Evolutionary conservation across 345 rosid species (phyloP), one percentile per base, ranked within the genome.

Genomic region (Lepidium aucheri): DNA sequence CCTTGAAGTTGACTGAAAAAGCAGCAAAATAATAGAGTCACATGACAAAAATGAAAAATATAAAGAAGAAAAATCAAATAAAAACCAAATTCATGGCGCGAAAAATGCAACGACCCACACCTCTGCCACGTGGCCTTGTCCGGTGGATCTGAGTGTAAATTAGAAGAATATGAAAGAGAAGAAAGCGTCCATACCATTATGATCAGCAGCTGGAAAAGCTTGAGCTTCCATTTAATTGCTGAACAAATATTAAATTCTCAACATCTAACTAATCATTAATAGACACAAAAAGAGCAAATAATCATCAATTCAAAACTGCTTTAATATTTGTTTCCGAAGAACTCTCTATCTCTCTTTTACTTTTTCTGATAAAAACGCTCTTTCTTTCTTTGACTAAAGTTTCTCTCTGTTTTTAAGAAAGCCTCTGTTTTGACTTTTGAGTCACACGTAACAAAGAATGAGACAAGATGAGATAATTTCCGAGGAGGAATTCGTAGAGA

Each of bases 401-500:
- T 35, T 59, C 4, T 50, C 7, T 28, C 60, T 32, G 34, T 30
- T 28, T 56, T 13, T 33, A 61, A 42, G 54, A 61, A 35, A 52
- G 12, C 39, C 40, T 65, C 24, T 72, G n/a, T 55, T 64, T 8
- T 13, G 18, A 22, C 30, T 26, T 39, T 45, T 13, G n/a, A 56
- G 39, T 28, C 20, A 38, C 53, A 72, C 57, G 44, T 56, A 38
- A 56, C 17, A 1, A 39, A 56, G 35, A 73, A n/a, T 73, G 76
- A 24, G 56, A 65, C 83, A 77, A 53, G 90, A 88, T 43, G 82
- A 72, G 33, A 90, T 88, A 20, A 85, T 78, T 66, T 69, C 85
- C 3, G 95, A 90, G 34, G 71, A 77, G 41, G 91, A 81, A 35
- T 85, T 88, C 75, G 90, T 79, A 8, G 99, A 94, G 74, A 75